phyloP scores from a whole-genome alignment of 768 basidiomycete species.

The Amanita polypyramis region DNA sequence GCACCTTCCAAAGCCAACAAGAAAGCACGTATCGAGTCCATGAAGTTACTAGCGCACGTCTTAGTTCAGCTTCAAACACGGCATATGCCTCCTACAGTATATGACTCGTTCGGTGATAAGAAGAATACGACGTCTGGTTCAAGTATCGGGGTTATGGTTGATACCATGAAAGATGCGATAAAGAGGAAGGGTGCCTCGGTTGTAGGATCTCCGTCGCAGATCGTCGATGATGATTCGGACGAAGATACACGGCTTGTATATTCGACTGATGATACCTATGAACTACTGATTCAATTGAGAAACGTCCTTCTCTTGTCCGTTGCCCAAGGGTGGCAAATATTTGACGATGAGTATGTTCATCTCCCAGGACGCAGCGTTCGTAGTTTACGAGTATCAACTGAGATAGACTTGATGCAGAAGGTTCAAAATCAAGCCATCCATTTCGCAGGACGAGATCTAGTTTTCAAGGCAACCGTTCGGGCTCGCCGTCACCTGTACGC shows the following conservation, averaged over 20 bases:
- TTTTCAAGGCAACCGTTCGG: constrained; percentile 34
- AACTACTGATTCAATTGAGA: constrained; percentile 51
- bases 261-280: constrained; percentile 57
- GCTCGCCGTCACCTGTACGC: constrained; percentile 38
- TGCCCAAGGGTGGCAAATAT: constrained; percentile 51
- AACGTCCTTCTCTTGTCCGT: constrained; percentile 48
- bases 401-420: not conserved
- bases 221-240: constrained; percentile 34
- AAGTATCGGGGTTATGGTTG: constrained; percentile 30
- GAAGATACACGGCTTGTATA: constrained; percentile 36
- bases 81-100: constrained; percentile 40
- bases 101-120: constrained; percentile 26
- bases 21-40: constrained; percentile 48
- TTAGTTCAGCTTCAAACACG: constrained; percentile 53
- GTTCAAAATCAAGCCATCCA: not conserved
- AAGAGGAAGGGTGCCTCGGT: constrained; percentile 17
- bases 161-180: constrained; percentile 33
- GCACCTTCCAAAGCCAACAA: constrained; percentile 17
- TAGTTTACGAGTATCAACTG: not conserved
- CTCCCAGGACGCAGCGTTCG: not conserved
- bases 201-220: constrained; percentile 12
- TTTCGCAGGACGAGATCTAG: constrained; percentile 37
- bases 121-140: constrained; percentile 18
- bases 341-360: constrained; percentile 37
- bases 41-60: constrained; percentile 58